phyloP scores from a whole-genome alignment of 306 rosid genomes.

The Leucaena leucocephala region DNA sequence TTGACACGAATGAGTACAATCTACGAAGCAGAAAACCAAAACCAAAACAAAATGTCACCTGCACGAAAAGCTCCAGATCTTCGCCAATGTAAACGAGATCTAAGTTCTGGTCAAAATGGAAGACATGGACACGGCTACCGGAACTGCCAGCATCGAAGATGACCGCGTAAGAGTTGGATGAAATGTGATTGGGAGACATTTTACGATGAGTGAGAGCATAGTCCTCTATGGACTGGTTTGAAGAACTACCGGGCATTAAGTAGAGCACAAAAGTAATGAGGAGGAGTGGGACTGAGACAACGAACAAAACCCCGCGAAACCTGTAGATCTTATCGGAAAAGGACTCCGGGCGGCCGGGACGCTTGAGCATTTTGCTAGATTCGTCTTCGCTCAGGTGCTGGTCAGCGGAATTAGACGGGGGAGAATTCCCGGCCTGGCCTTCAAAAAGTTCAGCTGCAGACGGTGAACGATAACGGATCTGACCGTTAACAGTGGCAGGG shows the following conservation, averaged over 20 bases:
- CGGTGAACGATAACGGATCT: constrained; percentile 96
- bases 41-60: constrained; percentile 42
- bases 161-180: not conserved
- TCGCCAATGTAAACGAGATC: constrained; percentile 91
- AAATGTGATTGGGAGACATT: constrained; percentile 52
- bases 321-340: constrained; percentile 71
- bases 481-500: constrained; percentile 73
- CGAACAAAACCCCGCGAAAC: not conserved
- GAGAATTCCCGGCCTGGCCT: constrained; percentile 56
- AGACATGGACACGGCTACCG: constrained; percentile 63
- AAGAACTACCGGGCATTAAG: not conserved
- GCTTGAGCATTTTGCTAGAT: constrained; percentile 80
- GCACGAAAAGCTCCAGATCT: constrained; percentile 83
- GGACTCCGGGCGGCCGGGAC: constrained; percentile 68
- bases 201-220: constrained; percentile 58
- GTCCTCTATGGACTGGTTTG: constrained; percentile 44
- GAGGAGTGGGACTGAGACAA: no score
- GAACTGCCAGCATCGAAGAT: constrained; percentile 65
- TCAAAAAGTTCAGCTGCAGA: constrained; percentile 86
- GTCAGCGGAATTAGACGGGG: constrained; percentile 61
- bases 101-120: constrained; percentile 65
- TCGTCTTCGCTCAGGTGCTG: constrained; percentile 50
- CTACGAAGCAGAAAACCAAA: not conserved
- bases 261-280: no score
- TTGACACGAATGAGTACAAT: not conserved